Evolutionary conservation across 768 basidiomycete species (phyloP), one percentile per base, ranked within the genome.

Genomic region (Russula griseocarnosa): DNA sequence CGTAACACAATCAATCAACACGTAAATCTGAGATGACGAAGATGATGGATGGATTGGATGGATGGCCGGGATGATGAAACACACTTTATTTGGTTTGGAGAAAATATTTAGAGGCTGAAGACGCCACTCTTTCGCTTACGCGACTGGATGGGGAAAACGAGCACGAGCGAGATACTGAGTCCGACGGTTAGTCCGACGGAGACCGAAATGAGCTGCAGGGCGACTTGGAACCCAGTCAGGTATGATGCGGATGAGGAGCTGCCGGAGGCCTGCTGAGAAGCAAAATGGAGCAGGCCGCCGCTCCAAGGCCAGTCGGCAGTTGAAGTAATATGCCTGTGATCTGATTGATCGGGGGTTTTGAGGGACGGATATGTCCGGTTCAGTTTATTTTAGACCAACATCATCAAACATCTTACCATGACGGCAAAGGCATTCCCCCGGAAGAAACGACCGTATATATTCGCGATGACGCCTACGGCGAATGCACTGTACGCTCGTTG

Each of bases 301-400:
- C 84, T 89, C 9, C 84, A 13, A 94, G 80, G 44, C 91, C 92
- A 9, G 88, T 89, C 0, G 91, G 92, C 1, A 94, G 80, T 75
- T 94, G 92, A 76, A 93, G 89, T 18, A 93, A 78, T 54, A 94
- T 88, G 26, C 88, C 90, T 0, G 87, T 89, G 66, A 90, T 86
- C 81, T 76, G 55, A 1, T 46, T 18, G 5, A 38, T n/a, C n/a
- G 32, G 34, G 34, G 11, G 9, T 34, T 34, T 4, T 14, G 38
- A 38, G 6, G 38, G 36, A 14, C 36, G 13, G 38, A 5, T 38
- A 38, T 38, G 16, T 5, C 38, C 14, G 28, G 5, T 26, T 32
- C 40, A 30, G 16, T n/a, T 40, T 24, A 30, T 54, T 22, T 4
- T 26, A 36, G 20, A 20, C 30, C 47, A 32, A 20, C n/a, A 22